Conservation (phyloP, 208 protist species). For the Leishmania aethiopica region DNA sequence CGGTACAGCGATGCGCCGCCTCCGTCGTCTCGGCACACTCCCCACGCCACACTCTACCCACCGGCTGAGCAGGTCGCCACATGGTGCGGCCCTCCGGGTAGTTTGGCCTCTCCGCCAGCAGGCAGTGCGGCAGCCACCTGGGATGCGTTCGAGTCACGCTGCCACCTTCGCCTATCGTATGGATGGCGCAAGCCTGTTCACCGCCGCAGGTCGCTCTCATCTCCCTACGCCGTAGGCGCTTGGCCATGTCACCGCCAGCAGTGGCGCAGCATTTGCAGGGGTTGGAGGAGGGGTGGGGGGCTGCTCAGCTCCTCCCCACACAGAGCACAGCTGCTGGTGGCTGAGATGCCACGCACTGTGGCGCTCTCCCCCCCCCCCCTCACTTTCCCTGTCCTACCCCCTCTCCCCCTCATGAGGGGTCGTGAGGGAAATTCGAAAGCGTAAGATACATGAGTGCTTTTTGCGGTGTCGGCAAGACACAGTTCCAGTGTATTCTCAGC, state of each 20-base stretch:
- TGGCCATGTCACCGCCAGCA: no score
- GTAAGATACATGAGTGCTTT: no score
- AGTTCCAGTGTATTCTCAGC: no score
- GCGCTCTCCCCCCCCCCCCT: no score
- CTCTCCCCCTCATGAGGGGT: background rate
- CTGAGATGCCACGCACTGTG: background rate
- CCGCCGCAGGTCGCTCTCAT: background rate
- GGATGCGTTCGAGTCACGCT: background rate
- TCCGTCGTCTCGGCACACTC: background rate
- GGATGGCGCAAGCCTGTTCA: background rate
- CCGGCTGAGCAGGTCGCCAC: background rate
- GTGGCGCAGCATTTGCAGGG: no score
- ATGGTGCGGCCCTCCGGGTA: background rate
- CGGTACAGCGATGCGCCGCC: background rate
- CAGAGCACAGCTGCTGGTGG: background rate
- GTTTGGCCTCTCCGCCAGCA: background rate
- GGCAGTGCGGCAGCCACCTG: background rate
- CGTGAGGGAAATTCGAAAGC: background rate
- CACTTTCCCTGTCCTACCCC: no score
- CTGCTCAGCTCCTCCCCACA: background rate
- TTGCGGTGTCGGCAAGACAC: no score
- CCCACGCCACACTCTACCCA: no score
- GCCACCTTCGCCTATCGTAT: background rate
- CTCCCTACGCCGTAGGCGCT: no score
- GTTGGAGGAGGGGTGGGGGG: no score